These are phyloP conservation scores for Dysphania ambrosioides DNA, from an alignment of 148 eudicot genomes.

Conservation along the genomic window DNA sequence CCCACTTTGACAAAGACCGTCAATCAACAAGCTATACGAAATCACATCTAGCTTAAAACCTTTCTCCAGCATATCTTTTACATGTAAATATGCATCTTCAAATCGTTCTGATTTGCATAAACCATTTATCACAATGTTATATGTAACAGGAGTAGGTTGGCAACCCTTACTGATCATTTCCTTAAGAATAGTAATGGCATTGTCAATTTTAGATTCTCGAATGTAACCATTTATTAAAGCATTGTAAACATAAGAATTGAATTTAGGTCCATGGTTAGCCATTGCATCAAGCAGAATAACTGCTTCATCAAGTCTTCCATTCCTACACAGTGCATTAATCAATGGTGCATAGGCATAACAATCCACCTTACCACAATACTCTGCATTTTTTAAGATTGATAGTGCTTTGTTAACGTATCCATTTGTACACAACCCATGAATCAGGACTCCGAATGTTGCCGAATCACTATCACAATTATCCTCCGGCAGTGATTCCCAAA, in stretches of 20 bases:
- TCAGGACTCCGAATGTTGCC: conserved; percentile 52
- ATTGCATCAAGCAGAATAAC: conserved; percentile 41
- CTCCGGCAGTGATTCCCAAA: conserved; percentile 53
- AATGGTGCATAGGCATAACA: conserved; percentile 59
- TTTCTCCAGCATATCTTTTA: conserved; percentile 76
- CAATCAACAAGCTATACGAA: conserved; percentile 67
- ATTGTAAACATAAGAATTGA: conserved; percentile 62
- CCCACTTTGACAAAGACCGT: conserved; percentile 59
- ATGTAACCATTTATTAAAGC: conserved; percentile 63
- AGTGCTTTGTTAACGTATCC: conserved; percentile 62
- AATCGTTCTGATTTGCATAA: conserved; percentile 65
- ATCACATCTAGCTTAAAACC: conserved; percentile 60
- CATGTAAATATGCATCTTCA: conserved; percentile 57
- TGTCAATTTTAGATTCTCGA: conserved; percentile 46
- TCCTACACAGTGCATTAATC: conserved; percentile 60
- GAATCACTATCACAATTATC: conserved; percentile 47
- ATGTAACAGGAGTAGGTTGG: conserved; percentile 58
- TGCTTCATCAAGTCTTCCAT: conserved; percentile 57
- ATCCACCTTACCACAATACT: conserved; percentile 39
- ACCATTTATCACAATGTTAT: conserved; percentile 68
- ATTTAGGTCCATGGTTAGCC: conserved; percentile 39
- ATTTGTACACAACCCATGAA: conserved; percentile 66
- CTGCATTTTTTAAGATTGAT: conserved; percentile 43
- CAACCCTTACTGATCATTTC: conserved; percentile 50
- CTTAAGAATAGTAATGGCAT: conserved; percentile 44